Base-by-base conservation (phyloP, 257 asterid species). In the Paulownia fortunei region DNA sequence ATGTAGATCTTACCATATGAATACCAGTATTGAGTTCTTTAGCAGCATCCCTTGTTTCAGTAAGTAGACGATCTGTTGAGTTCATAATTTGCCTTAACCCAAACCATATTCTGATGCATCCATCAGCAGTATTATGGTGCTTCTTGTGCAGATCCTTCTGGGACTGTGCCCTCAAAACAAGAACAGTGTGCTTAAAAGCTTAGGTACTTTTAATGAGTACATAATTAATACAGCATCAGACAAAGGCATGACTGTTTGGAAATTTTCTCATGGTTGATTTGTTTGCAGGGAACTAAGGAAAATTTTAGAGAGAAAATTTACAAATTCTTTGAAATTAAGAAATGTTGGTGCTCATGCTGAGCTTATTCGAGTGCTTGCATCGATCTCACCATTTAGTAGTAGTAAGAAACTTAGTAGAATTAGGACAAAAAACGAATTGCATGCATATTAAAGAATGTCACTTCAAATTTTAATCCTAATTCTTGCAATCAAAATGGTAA, bases 11-110 rank as follows among this genome's bases (percentile, higher is more conserved):
- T 79, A 92, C 97, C 97, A 91, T 91, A 76, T 92, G 97, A 73
- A 92, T 92, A 78, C 97, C 95, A 9, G 95, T 91, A 44, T 87
- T 55, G 55, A 92, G 89, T 72, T 92, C 88, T 76, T 84, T 81
- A n/a, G 97, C 95, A 27, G 88, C 86, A 68, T 87, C 92, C 81
- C 95, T 84, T 32, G 97, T 92, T 72, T 84, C 76, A 56, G 79
- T 82, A 69, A 92, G 94, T 61, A 92, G 80, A 41, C 49, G 83
- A 83, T 88, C 94, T 3, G 97, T 85, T 56, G 95, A 79, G 76
- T 92, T 92, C 97, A 92, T 91, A 61, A 91, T 88, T 81, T 92
- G 97, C 79, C 95, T 83, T 69, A 92, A 82, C 26, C 97, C 97
- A 74, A 92, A 82, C 97, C 97, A 92, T 69, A 92, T 84, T 83